These are phyloP conservation scores for Mortierella sp. DNA, from an alignment of 371 early-diverging fungal genomes.

Conservation along the genomic window DNA sequence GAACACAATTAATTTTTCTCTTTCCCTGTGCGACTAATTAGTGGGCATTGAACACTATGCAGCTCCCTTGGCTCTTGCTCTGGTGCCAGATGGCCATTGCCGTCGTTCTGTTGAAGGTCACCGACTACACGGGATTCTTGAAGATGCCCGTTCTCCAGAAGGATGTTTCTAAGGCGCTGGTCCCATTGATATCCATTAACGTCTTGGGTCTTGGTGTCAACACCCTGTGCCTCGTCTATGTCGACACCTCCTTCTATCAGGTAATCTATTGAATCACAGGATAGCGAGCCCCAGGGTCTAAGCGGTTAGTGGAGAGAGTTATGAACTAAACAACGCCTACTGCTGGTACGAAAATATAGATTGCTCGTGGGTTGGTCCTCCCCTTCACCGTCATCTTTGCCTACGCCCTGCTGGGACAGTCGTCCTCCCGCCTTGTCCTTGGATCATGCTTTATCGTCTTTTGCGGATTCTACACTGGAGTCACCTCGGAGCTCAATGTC, in stretches of 20 bases:
- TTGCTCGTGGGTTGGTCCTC: conserved; percentile 69
- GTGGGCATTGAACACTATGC: conserved; percentile 54
- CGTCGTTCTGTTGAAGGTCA: conserved; percentile 56
- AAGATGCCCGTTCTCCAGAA: conserved; percentile 53
- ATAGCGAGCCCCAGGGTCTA: neutral
- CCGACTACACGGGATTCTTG: conserved; percentile 41
- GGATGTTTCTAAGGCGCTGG: conserved; percentile 41
- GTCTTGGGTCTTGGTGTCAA: conserved; percentile 68
- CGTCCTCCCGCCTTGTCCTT: conserved; percentile 56
- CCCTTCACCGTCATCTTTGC: conserved; percentile 68
- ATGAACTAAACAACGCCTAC: neutral
- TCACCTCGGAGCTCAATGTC: conserved; percentile 60
- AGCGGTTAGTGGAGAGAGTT: neutral
- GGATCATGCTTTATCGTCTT: conserved; percentile 64
- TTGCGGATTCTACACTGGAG: conserved; percentile 68
- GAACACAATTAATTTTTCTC: neutral
- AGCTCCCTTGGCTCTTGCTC: conserved; percentile 62
- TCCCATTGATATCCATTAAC: conserved; percentile 62
- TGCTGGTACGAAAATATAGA: conserved; percentile 21
- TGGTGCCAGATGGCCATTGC: conserved; percentile 65
- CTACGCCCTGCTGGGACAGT: conserved; percentile 54
- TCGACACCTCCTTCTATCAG: conserved; percentile 72
- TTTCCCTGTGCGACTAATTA: conserved; percentile 2
- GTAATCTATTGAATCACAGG: conserved; percentile 28
- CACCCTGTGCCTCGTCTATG: conserved; percentile 67